Evolutionary conservation across 2,329 filamentous ascomycete species (phyloP).

Genomic region (Colletotrichum sp.): DNA sequence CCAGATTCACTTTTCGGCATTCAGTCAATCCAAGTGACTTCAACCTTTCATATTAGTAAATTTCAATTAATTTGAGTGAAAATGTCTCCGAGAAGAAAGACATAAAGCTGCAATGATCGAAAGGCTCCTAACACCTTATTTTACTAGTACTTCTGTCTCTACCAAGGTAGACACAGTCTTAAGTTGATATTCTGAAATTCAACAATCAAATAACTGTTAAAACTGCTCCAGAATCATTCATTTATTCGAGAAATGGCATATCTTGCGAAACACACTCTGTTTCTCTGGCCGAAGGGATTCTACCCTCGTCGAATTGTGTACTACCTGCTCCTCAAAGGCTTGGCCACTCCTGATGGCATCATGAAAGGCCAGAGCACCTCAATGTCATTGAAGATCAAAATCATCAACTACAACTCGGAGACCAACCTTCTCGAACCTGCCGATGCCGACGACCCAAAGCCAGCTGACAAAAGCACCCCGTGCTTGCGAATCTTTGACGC

Average conservation of each 20-base stretch:
- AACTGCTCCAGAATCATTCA: not conserved
- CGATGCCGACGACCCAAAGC: slow-evolving; percentile 21
- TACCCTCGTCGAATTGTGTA: slow-evolving; percentile 27
- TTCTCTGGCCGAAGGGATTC: slow-evolving; percentile 24
- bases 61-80: not conserved
- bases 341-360: slow-evolving; percentile 21
- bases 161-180: not conserved
- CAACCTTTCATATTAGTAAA: not conserved
- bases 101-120: not conserved
- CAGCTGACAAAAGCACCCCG: slow-evolving; percentile 21
- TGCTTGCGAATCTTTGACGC: slow-evolving; percentile 23
- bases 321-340: slow-evolving; percentile 25
- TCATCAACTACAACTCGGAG: not conserved
- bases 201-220: not conserved
- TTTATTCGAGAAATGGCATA: rapidly evolving
- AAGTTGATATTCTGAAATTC: not conserved
- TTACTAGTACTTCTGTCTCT: rapidly evolving
- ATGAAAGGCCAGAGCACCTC: slow-evolving; percentile 16
- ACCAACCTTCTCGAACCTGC: not conserved
- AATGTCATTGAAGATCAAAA: slow-evolving; percentile 15
- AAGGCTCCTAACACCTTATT: not conserved
- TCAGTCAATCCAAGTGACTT: not conserved
- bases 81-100: not conserved
- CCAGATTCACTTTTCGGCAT: not conserved
- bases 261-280: slow-evolving; percentile 22